Conservation (phyloP, 2,329 filamentous ascomycete species). For the Penicillium digitatum region DNA sequence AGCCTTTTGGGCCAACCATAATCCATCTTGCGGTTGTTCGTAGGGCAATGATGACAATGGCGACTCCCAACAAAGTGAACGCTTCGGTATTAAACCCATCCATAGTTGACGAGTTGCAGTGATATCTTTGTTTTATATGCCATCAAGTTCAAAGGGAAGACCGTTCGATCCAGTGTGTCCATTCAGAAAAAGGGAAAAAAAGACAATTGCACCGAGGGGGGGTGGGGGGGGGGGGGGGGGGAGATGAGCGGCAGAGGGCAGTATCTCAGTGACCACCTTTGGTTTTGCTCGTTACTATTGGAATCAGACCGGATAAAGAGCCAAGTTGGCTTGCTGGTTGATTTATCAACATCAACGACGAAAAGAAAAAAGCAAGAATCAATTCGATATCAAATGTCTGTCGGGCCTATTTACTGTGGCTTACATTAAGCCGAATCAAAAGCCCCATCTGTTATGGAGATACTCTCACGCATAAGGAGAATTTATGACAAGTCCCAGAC, state of each 20-base stretch:
- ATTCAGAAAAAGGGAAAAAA: conserved; percentile 17
- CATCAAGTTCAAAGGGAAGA: neutral
- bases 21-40: conserved; percentile 50
- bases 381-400: neutral
- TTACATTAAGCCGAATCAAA: neutral
- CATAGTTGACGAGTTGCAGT: conserved; percentile 6
- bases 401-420: neutral
- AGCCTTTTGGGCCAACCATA: conserved; percentile 48
- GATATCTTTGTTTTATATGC: neutral
- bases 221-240: neutral
- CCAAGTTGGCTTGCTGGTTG: conserved; percentile 9
- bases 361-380: conserved; percentile 4
- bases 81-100: conserved; percentile 44
- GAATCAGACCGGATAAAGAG: conserved; percentile 25
- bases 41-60: conserved; percentile 49
- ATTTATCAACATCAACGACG: conserved; percentile 17
- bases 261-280: conserved; percentile 5
- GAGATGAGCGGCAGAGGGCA: conserved; percentile 1
- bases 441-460: neutral
- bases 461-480: neutral
- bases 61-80: conserved; percentile 51
- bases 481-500: neutral
- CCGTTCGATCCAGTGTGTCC: conserved; percentile 4
- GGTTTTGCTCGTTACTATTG: conserved; percentile 17
- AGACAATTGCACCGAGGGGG: neutral